A percentile compares a stretch with the other conserved stretches of the same genome.
phyloP scores from a whole-genome alignment of 2,329 filamentous ascomycete genomes.

The Alternaria gansuensis region DNA sequence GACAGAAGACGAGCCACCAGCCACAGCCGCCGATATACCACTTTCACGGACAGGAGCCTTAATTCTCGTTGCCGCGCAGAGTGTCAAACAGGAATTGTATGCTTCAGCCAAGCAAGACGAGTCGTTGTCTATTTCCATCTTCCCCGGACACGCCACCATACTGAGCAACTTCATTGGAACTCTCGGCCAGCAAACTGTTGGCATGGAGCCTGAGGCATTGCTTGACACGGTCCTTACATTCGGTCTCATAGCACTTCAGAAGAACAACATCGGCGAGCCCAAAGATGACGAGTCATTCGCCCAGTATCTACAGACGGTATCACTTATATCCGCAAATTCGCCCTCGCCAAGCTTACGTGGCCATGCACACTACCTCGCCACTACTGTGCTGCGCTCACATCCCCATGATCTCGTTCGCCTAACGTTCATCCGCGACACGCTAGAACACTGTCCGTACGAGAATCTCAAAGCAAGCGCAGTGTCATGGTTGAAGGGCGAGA shows the following conservation, averaged over 20 bases:
- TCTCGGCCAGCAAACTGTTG: slow-evolving; percentile 48
- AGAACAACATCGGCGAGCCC: slow-evolving; percentile 57
- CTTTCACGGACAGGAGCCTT: slow-evolving; percentile 65
- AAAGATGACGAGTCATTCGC: slow-evolving; percentile 62
- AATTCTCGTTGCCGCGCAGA: slow-evolving; percentile 63
- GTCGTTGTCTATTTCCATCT: slow-evolving; percentile 57
- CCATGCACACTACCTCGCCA: slow-evolving; percentile 60
- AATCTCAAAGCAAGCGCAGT: slow-evolving; percentile 67
- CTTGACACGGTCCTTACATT: slow-evolving; percentile 64
- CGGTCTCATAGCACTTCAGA: slow-evolving; percentile 60
- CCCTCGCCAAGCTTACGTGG: slow-evolving; percentile 59
- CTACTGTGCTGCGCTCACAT: slow-evolving; percentile 62
- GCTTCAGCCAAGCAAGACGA: slow-evolving; percentile 49
- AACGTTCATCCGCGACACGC: slow-evolving; percentile 63
- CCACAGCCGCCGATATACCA: slow-evolving; percentile 62
- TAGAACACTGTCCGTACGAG: slow-evolving; percentile 63
- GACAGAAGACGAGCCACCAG: slow-evolving; percentile 65
- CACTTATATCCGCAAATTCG: slow-evolving; percentile 60
- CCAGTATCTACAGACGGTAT: slow-evolving; percentile 61
- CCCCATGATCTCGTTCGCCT: slow-evolving; percentile 62
- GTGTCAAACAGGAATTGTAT: slow-evolving; percentile 61
- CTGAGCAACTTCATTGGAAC: slow-evolving; percentile 61
- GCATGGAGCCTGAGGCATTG: slow-evolving; percentile 59
- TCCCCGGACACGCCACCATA: slow-evolving; percentile 62
- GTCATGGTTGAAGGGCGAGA: slow-evolving; percentile 68